Base-by-base conservation (phyloP, 257 asterid species). In the Verbena officinalis region DNA sequence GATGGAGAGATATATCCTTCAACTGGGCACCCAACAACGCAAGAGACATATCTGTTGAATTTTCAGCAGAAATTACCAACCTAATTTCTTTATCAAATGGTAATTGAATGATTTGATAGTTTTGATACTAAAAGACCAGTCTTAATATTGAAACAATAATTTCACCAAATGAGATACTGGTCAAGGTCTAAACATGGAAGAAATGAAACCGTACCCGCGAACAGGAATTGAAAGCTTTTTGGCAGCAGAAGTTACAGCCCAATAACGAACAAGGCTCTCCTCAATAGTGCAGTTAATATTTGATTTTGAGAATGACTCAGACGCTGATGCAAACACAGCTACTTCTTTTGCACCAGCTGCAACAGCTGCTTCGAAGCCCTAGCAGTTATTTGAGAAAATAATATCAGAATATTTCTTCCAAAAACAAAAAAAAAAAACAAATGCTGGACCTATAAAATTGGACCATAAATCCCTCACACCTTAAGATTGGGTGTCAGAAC, bases 341-440 rank as follows among this genome's bases (percentile, higher is more conserved):
- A 90, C 83, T 83, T 90, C 96, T 79, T 90, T 90, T 40, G 95
- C 99, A 64, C 96, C 97, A 38, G 97, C 95, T 54, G 92, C 95
- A 80, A 86, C 59, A 51, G 99, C 99, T 27, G 95, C 95, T 68
- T 90, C 87, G 64, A 94, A 90, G 65, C 97, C 97, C 99, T 93
- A 53, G 46, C 46, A 60, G 30, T 66, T 40, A 59, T 60, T 49
- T 43, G 4, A 5, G 46, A 19, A 19, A 65, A 49, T 42, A 36
- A 36, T 30, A 50, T 59, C 44, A 71, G 34, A 68, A 60, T n/a
- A 38, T 60, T 39, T 15, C 16, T 13, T 49, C 40, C n/a, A 15
- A 9, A 14, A 24, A 38, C 8, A 9, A 50, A 10, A 13, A 14
- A 62, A 68, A 9, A 50, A 10, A 13, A 14, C 57, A 68, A 27